phyloP scores from a whole-genome alignment of 208 protist genomes.

The Histomonas meleagridis region DNA sequence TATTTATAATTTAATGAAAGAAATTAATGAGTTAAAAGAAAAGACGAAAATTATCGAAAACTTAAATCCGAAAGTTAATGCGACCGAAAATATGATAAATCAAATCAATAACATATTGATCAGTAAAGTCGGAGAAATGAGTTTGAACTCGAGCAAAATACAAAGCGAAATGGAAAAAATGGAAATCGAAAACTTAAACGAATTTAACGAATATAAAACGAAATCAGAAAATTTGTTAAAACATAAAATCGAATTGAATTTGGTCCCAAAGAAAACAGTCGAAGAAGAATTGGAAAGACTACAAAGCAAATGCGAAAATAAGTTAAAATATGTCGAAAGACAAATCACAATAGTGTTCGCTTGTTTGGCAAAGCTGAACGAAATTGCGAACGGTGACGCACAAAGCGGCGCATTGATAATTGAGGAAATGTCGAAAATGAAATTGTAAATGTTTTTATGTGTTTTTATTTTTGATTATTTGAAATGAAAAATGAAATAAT shows the following conservation, averaged over 20 bases:
- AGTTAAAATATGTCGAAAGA: background rate
- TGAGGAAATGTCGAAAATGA: too few relatives aligned
- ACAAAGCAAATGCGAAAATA: background rate
- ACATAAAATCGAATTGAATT: background rate
- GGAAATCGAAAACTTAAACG: background rate
- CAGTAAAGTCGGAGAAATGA: background rate
- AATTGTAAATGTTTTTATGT: too few relatives aligned
- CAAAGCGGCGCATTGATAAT: too few relatives aligned
- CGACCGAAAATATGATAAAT: background rate
- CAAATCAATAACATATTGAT: background rate
- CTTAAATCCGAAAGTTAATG: background rate
- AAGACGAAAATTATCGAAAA: background rate
- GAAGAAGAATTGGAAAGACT: background rate
- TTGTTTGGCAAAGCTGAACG: too few relatives aligned
- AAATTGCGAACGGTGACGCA: too few relatives aligned
- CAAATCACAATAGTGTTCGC: too few relatives aligned
- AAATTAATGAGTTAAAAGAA: background rate
- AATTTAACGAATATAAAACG: background rate
- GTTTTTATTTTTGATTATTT: too few relatives aligned
- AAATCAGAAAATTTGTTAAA: background rate
- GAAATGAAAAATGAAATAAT: too few relatives aligned
- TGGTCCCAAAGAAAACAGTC: background rate
- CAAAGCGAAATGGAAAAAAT: background rate
- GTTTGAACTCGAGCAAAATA: background rate
- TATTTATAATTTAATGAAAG: background rate